A percentile compares a stretch with the other conserved stretches of the same genome.
Conservation (phyloP, 2,329 filamentous ascomycete genomes). For the Clarireedia hainanense region DNA sequence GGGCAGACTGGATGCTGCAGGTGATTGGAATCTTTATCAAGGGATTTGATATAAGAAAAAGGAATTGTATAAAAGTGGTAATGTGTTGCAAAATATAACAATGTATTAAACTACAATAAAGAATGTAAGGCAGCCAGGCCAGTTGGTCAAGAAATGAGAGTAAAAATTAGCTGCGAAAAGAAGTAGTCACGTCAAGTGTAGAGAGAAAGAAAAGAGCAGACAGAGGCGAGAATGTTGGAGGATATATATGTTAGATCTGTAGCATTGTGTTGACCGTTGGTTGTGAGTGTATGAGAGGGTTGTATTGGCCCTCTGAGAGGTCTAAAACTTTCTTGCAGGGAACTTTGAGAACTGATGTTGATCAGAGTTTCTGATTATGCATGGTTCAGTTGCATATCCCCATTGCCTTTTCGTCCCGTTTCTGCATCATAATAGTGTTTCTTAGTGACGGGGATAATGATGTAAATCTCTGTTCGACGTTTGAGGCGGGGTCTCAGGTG, state of each 20-base stretch:
- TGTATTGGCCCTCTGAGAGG: neutral
- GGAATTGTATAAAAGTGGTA: constrained; percentile 20
- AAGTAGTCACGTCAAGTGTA: constrained; percentile 29
- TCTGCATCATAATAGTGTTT: constrained; percentile 27
- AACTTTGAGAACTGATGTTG: constrained; percentile 19
- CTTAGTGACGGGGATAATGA: constrained; percentile 20
- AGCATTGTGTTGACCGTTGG: constrained; percentile 22
- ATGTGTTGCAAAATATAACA: constrained; percentile 24
- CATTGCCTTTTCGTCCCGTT: constrained; percentile 25
- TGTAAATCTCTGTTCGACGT: constrained; percentile 21
- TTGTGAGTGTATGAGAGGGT: constrained; percentile 13
- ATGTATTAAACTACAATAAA: constrained; percentile 33
- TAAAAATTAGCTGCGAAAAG: constrained; percentile 30
- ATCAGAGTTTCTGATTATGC: constrained; percentile 30
- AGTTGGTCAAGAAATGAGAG: constrained; percentile 43
- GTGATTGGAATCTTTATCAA: constrained; percentile 35
- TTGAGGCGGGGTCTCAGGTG: constrained; percentile 18
- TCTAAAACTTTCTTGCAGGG: constrained; percentile 7
- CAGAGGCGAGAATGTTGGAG: constrained; percentile 12
- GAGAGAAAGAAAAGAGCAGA: constrained; percentile 22
- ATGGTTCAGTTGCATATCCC: constrained; percentile 27
- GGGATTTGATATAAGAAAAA: constrained; percentile 14
- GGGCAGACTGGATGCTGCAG: constrained; percentile 37
- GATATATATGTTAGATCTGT: constrained; percentile 23
- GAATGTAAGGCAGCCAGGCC: constrained; percentile 46